These are phyloP conservation scores for Forsythia viridissima DNA, from an alignment of 257 asterid genomes.

Conservation along the genomic window DNA sequence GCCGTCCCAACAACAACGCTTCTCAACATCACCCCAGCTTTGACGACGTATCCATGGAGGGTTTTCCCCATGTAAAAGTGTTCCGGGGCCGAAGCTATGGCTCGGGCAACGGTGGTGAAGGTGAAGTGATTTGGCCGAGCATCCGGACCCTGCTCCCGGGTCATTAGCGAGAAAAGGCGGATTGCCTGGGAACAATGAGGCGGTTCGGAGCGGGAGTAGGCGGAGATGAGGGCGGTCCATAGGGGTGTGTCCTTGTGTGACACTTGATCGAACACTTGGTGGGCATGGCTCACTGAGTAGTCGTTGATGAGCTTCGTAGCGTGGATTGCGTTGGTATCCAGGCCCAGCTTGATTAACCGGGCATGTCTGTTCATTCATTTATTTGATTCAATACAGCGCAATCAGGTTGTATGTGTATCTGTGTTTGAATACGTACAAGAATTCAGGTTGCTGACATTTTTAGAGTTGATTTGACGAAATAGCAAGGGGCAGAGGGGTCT, in stretches of 20 bases:
- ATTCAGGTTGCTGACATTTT: background rate
- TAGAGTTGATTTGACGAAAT: background rate
- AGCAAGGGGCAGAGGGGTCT: background rate
- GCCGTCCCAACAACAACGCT: slow-evolving; percentile 35
- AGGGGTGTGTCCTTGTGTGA: slow-evolving; percentile 40
- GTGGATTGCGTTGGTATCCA: slow-evolving; percentile 23
- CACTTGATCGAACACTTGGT: slow-evolving; percentile 41
- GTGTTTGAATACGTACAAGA: background rate
- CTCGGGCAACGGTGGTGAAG: slow-evolving; percentile 41
- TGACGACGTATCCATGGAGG: slow-evolving; percentile 32
- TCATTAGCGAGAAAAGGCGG: slow-evolving; percentile 36
- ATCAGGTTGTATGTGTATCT: background rate
- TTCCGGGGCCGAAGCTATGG: slow-evolving; percentile 38
- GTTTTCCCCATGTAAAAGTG: slow-evolving; percentile 29
- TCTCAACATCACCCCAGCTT: slow-evolving; percentile 21
- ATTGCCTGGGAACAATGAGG: slow-evolving; percentile 25
- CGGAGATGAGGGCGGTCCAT: slow-evolving; percentile 48
- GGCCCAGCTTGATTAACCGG: slow-evolving; percentile 40
- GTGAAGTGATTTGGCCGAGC: slow-evolving; percentile 34
- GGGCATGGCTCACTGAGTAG: slow-evolving; percentile 31
- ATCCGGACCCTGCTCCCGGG: slow-evolving; percentile 10
- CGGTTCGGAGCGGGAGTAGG: slow-evolving; percentile 33
- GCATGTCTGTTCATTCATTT: slow-evolving; percentile 44
- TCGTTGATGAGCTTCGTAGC: slow-evolving; percentile 37
- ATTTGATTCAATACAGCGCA: background rate